These are phyloP conservation scores for Candida maesae DNA, from an alignment of 805 yeast genomes.

Conservation along the genomic window DNA sequence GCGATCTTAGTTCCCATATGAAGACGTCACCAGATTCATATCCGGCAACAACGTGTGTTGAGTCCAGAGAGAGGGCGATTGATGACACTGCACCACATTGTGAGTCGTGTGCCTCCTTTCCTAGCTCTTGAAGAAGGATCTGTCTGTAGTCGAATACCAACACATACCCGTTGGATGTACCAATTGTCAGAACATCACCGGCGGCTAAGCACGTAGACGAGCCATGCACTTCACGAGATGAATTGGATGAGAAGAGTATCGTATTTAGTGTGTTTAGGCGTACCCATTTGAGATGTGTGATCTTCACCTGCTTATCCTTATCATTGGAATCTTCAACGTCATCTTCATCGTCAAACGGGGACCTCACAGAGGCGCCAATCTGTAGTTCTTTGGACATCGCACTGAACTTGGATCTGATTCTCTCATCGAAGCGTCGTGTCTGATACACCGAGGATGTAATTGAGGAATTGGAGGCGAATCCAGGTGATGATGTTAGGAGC, in stretches of 20 bases:
- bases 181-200: slow-evolving; percentile 52
- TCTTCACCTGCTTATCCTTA: slow-evolving; percentile 8
- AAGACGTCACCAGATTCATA: slow-evolving; percentile 58
- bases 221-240: slow-evolving; percentile 41
- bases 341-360: background rate
- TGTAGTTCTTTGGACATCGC: slow-evolving; percentile 5
- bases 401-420: slow-evolving; percentile 20
- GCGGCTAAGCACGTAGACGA: slow-evolving; percentile 44
- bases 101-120: slow-evolving; percentile 26
- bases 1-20: slow-evolving; percentile 56
- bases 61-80: slow-evolving; percentile 63
- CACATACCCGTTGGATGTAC: slow-evolving; percentile 65
- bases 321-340: no score
- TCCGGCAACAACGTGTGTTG: slow-evolving; percentile 67
- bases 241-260: slow-evolving; percentile 30
- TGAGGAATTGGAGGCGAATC: slow-evolving; percentile 15
- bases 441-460: slow-evolving; percentile 11
- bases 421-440: slow-evolving; percentile 19
- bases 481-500: slow-evolving; percentile 12
- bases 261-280: slow-evolving; percentile 38
- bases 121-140: slow-evolving; percentile 42
- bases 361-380: background rate
- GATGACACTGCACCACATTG: slow-evolving; percentile 48
- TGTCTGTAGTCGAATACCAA: slow-evolving; percentile 71
- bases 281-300: slow-evolving; percentile 32